Evolutionary conservation across 768 basidiomycete species (phyloP), one percentile per base, ranked within the genome.

Genomic region (Trichaptum fuscoviolaceum): DNA sequence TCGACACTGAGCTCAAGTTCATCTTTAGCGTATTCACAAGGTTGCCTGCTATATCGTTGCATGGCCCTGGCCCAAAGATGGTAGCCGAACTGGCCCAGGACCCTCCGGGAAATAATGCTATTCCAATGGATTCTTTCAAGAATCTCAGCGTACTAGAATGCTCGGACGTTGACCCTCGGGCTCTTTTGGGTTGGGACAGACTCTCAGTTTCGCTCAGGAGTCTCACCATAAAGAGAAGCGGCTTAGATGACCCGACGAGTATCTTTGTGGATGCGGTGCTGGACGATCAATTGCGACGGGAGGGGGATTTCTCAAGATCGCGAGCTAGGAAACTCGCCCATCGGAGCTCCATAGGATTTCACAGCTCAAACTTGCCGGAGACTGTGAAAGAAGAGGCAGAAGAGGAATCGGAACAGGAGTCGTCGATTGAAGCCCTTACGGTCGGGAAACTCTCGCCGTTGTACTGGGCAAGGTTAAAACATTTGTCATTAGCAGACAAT

Each of bases 1-100:
- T 91, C 69, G 90, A 95, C 65, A 73, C 80, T 1, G 91, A 94
- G 71, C 87, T 96, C 75, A 94, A 87, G 74, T 93, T 88, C 76
- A 83, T 96, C 68, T 96, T 88, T 79, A 93, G 93, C 74, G 85
- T 88, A 73, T 93, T 96, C 80, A 97, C 93, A 58, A 94, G 92
- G 77, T 80, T 97, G 0, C 95, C 95, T 18, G 89, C 93, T 1
- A 80, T 96, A 52, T 78, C 81, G 7, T 77, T 96, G 65, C 83
- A 80, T 67, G 82, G 88, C 1, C 90, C 91, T 0, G 85, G 85
- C 59, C 82, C 82, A 62, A 87, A 85, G 65, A 77, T 86, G 70
- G 87, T 96, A 26, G 74, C 83, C 6, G 93, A 93, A 73, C 81
- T 93, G 12, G 79, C 82, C 4, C 81, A 84, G 36, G 91, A 93